Evolutionary conservation across 2,329 filamentous ascomycete species (phyloP).

Genomic region (Alternaria panax): DNA sequence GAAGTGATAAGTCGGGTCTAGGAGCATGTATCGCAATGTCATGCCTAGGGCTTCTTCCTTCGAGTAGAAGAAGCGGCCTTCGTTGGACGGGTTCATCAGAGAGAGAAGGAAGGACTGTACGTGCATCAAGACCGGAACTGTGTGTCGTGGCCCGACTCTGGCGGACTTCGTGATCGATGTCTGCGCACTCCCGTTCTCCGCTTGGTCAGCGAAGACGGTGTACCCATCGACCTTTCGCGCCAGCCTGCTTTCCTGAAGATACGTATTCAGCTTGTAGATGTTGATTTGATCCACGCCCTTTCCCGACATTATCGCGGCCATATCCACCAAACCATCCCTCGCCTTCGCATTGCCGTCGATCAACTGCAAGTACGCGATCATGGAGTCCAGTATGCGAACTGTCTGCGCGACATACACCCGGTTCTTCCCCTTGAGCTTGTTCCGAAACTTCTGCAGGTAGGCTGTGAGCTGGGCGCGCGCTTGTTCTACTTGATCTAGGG

Average conservation of each 20-base stretch:
- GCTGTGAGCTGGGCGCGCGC: conserved; percentile 77
- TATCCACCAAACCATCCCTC: conserved; percentile 72
- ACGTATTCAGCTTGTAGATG: conserved; percentile 83
- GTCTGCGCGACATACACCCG: conserved; percentile 89
- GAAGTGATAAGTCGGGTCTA: conserved; percentile 92
- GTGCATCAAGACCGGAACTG: conserved; percentile 66
- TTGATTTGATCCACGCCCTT: conserved; percentile 97
- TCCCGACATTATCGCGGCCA: conserved; percentile 75
- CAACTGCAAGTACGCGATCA: conserved; percentile 71
- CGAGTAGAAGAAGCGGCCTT: conserved; percentile 67
- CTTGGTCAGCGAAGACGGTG: conserved; percentile 66
- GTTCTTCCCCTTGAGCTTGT: conserved; percentile 88
- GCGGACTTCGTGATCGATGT: conserved; percentile 3
- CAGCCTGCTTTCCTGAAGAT: conserved; percentile 89
- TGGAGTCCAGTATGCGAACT: conserved; percentile 80
- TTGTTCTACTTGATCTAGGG: conserved; percentile 73
- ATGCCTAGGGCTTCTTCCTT: conserved; percentile 61
- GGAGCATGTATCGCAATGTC: conserved; percentile 80
- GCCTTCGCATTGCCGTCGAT: conserved; percentile 52
- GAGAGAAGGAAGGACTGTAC: conserved; percentile 76
- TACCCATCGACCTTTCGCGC: conserved; percentile 96
- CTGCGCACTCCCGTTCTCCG: conserved; percentile 38
- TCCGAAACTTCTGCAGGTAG: conserved; percentile 88
- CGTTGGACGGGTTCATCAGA: conserved; percentile 81
- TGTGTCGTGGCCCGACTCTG: conserved; percentile 31